Percentiles rank a stretch among this genome's conserved stretches.
phyloP scores from a whole-genome alignment of 2,329 filamentous ascomycete species.

The Clonostachys chloroleuca region DNA sequence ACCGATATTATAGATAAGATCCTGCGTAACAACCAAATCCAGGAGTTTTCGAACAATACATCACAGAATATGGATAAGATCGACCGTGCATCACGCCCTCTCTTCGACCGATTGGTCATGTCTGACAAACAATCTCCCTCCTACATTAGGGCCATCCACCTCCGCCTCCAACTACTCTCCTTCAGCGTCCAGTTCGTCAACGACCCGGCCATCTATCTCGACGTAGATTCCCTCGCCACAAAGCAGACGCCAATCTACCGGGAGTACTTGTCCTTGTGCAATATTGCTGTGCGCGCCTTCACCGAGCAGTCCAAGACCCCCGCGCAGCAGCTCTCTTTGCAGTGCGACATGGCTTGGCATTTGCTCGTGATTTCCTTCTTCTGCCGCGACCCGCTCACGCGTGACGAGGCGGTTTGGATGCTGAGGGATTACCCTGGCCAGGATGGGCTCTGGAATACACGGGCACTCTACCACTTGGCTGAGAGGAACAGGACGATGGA shows the following conservation, averaged over 20 bases:
- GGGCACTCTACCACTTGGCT: slow-evolving; percentile 17
- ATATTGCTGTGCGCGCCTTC: slow-evolving; percentile 10
- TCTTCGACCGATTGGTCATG: slow-evolving; percentile 21
- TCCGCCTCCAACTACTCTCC: slow-evolving; percentile 20
- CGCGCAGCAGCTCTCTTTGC: slow-evolving; percentile 8
- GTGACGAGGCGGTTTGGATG: slow-evolving; percentile 21
- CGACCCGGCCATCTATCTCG: slow-evolving; percentile 14
- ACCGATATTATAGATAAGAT: too few relatives aligned
- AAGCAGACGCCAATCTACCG: slow-evolving; percentile 17
- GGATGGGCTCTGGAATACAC: slow-evolving; percentile 22
- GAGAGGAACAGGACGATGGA: slow-evolving; percentile 17
- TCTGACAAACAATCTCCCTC: slow-evolving; percentile 13
- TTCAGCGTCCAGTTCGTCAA: slow-evolving; percentile 15
- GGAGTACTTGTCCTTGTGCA: slow-evolving; percentile 23
- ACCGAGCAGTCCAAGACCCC: not conserved
- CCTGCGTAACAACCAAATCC: too few relatives aligned
- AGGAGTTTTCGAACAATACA: too few relatives aligned
- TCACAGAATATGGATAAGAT: slow-evolving; percentile 3
- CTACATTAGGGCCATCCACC: slow-evolving; percentile 22
- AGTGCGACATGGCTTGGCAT: slow-evolving; percentile 16
- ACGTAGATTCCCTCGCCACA: slow-evolving; percentile 9
- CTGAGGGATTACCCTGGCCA: slow-evolving; percentile 23
- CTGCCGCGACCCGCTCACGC: slow-evolving; percentile 21
- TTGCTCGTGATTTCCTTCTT: slow-evolving; percentile 15
- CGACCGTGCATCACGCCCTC: slow-evolving; percentile 19